A percentile compares a stretch with the other conserved stretches of the same genome.
Evolutionary conservation across 1,139 yeast genomes (phyloP).

Genomic region (Wickerhamomyces sp.): DNA sequence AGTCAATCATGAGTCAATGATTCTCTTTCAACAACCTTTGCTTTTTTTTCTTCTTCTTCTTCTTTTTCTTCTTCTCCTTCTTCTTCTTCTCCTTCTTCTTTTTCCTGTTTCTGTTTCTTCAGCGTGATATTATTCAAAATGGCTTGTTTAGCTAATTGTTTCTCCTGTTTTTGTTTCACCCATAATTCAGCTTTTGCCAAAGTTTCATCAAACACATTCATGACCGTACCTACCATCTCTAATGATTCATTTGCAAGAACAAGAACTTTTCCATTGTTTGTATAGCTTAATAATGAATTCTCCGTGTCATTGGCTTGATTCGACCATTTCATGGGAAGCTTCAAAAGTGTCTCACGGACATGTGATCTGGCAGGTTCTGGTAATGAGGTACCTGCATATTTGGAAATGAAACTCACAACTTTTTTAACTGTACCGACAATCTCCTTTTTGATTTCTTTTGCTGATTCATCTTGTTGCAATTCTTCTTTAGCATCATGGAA

Average conservation of each 20-base stretch:
- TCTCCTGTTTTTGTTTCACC: slow-evolving; percentile 40
- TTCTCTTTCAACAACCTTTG: no score
- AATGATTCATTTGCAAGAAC: slow-evolving; percentile 84
- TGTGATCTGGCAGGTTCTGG: slow-evolving; percentile 84
- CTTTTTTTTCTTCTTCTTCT: no score
- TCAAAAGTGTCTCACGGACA: slow-evolving; percentile 73
- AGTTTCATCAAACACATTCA: slow-evolving; percentile 78
- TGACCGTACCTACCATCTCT: slow-evolving; percentile 81
- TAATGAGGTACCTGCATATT: slow-evolving; percentile 67
- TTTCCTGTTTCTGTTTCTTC: slow-evolving; percentile 7
- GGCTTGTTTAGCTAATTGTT: slow-evolving; percentile 22
- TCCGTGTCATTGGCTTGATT: slow-evolving; percentile 16
- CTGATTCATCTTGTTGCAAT: slow-evolving; percentile 9
- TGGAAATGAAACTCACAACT: slow-evolving; percentile 79
- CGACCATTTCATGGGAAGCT: slow-evolving; percentile 64
- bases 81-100: no score
- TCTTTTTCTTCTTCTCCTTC: no score
- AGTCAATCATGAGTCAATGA: no score
- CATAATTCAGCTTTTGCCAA: slow-evolving; percentile 80
- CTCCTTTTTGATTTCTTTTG: slow-evolving; percentile 62
- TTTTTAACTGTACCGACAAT: slow-evolving; percentile 85
- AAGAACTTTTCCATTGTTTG: slow-evolving; percentile 63
- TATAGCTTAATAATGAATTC: slow-evolving; percentile 20
- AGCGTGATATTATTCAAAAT: slow-evolving; percentile 17
- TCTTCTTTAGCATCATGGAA: slow-evolving; percentile 19